Percentiles rank a stretch among this genome's conserved stretches.
Conservation (phyloP, 768 basidiomycete genomes). For the Boletus subcaerulescens region DNA sequence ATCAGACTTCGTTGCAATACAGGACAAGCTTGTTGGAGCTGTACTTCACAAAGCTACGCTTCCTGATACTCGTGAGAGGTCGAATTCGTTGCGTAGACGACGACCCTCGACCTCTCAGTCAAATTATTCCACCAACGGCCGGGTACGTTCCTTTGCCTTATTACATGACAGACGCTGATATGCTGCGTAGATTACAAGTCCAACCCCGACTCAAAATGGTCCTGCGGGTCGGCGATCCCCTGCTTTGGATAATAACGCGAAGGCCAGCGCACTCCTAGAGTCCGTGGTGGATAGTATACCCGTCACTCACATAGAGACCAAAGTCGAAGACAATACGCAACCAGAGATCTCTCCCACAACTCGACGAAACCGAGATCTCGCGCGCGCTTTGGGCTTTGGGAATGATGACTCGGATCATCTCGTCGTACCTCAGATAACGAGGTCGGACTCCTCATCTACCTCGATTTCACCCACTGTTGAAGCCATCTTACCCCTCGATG, state of each 20-base stretch:
- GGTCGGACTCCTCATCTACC: conserved; percentile 27
- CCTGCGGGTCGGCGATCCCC: conserved; percentile 30
- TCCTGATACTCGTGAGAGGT: conserved; percentile 58
- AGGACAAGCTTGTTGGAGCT: conserved; percentile 70
- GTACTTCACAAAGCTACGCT: conserved; percentile 54
- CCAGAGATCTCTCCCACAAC: conserved; percentile 48
- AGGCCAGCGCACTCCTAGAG: conserved; percentile 65
- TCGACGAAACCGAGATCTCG: conserved; percentile 70
- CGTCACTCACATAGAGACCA: conserved; percentile 32
- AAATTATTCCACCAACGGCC: conserved; percentile 59
- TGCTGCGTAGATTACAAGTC: conserved; percentile 51
- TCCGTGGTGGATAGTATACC: conserved; percentile 58
- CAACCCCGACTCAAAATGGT: conserved; percentile 40
- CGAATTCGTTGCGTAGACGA: conserved; percentile 69
- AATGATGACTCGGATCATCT: conserved; percentile 35
- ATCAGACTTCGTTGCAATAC: conserved; percentile 66
- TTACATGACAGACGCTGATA: conserved; percentile 5
- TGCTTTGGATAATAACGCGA: conserved; percentile 48
- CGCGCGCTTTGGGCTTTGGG: conserved; percentile 68
- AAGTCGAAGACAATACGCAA: conserved; percentile 25
- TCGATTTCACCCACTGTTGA: conserved; percentile 36
- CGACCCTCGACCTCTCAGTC: conserved; percentile 84
- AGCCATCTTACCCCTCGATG: conserved; percentile 27
- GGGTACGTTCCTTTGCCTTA: conserved; percentile 31
- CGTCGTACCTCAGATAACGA: conserved; percentile 18